Conservation (phyloP, 2,329 filamentous ascomycete genomes). For the Fusarium sp. region DNA sequence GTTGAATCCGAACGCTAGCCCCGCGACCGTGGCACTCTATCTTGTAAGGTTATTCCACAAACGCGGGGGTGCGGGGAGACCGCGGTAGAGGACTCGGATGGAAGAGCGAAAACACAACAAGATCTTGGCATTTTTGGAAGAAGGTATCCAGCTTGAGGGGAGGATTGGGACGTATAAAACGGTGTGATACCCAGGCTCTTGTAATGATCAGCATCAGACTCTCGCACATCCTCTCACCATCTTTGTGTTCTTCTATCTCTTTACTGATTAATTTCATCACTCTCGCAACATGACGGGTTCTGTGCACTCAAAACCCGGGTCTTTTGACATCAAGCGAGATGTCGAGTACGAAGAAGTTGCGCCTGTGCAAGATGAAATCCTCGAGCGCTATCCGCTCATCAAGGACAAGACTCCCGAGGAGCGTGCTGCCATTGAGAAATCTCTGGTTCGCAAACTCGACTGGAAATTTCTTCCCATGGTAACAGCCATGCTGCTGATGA, state of each 20-base stretch:
- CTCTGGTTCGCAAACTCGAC: constrained; percentile 41
- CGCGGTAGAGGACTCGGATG: background rate
- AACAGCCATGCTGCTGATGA: constrained; percentile 43
- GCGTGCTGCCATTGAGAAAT: constrained; percentile 38
- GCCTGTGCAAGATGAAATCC: constrained; percentile 5
- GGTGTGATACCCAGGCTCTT: background rate
- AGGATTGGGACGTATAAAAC: background rate
- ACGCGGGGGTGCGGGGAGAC: constrained; percentile 21
- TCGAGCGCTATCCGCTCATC: constrained; percentile 19
- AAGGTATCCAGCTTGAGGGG: fast-evolving
- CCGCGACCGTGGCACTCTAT: background rate
- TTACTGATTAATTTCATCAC: no score
- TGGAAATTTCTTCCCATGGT: constrained; percentile 43
- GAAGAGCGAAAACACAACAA: background rate
- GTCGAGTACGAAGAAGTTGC: constrained; percentile 20
- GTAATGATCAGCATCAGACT: background rate
- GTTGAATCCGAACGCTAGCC: background rate
- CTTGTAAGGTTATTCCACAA: background rate
- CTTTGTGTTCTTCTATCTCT: no score
- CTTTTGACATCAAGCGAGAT: constrained; percentile 9
- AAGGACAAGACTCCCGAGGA: constrained; percentile 3
- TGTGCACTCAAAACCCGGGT: background rate
- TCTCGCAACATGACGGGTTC: constrained; percentile 2
- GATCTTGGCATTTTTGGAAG: background rate
- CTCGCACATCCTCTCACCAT: no score